Evolutionary conservation across 2,329 filamentous ascomycete genomes (phyloP), one percentile per base, ranked within the genome.

Genomic region (Macrophomina phaseolina): DNA sequence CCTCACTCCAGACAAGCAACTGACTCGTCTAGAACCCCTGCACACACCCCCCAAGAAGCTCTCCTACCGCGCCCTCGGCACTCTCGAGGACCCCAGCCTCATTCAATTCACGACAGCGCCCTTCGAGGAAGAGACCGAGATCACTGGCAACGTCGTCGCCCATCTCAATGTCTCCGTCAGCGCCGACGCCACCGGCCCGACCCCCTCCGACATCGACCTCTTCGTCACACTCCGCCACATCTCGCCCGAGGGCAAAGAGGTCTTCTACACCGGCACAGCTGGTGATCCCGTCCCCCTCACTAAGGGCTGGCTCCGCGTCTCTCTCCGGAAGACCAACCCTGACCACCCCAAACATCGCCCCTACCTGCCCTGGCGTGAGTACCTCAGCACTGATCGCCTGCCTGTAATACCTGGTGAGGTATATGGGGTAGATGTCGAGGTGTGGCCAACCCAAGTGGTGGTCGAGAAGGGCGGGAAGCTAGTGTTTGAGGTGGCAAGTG

Each of bases 71-170:
- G 87, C 88, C 0, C 80, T 90, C 0, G 88, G 89, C 0, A 85
- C 80, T 0, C 70, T 90, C 0, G 80, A 87, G 0, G 80, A 84
- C 9, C 83, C 83, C 0, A 80, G 89, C 61, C 67, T 83, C 0
- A 70, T 91, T 0, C 84, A 86, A 49, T 91, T 91, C 74, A 81
- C 78, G 0, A 89, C 86, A 0, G 66, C 80, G 0, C 78, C 86
- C 0, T 90, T 91, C 67, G 81, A 84, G n/a, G 68, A 80, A 6
- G 88, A 91, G 71, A 90, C 85, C 0, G 90, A 92, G 72, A 86
- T 92, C 64, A 92, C 90, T 0, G 90, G 90, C 0, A 88, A 91
- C 71, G 79, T 91, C 34, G 81, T 86, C 0, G 88, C 88, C 0
- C 89, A 87, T 69, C 80, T 92, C 4, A 87, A 88, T 68, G 85